Evolutionary conservation across 2,329 filamentous ascomycete genomes (phyloP), one percentile per base, ranked within the genome.

Genomic region (Paecilomyces fulvus): DNA sequence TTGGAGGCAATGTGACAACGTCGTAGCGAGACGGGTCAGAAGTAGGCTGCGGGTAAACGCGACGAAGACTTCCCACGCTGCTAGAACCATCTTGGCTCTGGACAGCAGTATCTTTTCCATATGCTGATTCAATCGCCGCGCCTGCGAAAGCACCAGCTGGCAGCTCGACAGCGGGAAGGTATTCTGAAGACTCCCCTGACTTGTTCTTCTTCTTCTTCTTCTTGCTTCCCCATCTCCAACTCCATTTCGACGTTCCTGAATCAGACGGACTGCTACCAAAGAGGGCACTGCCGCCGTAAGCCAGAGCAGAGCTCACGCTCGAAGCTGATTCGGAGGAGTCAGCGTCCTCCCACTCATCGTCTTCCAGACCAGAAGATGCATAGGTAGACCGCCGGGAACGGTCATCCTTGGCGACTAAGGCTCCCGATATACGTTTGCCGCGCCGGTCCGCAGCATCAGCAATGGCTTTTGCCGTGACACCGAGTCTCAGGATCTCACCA

Each of bases 1-100:
- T 62, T 3, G 69, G 62, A 30, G 67, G 64, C 48, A 66, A 57
- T 3, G 63, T 63, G 25, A 72, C 74, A 52, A 79, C 81, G 60
- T 89, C 85, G 62, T 86, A 86, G 25, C 74, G 78, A 20, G 73
- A 77, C 6, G 84, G 83, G 60, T 92, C 88, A 2, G 80, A 80
- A 0, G 86, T 86, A 3, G 86, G 82, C 30, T 86, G 74, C 7
- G 89, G 83, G 62, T 85, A 86, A 31, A 90, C 81, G 30, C 82
- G 79, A 64, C 86, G 66, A 48, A 79, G 75, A 59, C 74, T 77
- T 61, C 69, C 77, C 50, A 69, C 67, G 61, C 72, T 75, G 59
- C 74, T 79, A 58, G 67, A 61, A 23, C 66, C 65, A 54, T 67
- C 60, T 6, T 65, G 56, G 25, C 63, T 65, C 28, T 64, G 61